These are phyloP conservation scores for Fusarium sublunatum DNA, from an alignment of 2,329 filamentous ascomycete genomes.

Conservation along the genomic window DNA sequence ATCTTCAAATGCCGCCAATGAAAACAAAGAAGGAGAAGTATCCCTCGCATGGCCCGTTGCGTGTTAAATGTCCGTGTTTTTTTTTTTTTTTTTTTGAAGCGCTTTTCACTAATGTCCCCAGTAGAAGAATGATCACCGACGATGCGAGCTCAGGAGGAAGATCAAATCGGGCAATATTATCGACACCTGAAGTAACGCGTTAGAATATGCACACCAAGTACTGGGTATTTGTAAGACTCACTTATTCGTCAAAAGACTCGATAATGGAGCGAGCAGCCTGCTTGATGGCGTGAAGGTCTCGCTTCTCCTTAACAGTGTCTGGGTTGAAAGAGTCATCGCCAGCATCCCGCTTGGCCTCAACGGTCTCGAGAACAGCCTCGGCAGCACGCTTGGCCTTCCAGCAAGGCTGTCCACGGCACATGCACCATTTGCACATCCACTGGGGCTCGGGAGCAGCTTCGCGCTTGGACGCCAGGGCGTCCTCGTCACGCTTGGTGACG, in stretches of 20 bases:
- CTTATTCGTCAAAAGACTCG: constrained; percentile 38
- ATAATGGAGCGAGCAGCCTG: constrained; percentile 46
- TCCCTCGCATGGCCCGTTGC: constrained; percentile 21
- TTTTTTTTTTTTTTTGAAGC: constrained; percentile 15
- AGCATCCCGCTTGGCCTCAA: constrained; percentile 44
- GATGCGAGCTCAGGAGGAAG: constrained; percentile 16
- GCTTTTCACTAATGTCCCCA: constrained; percentile 18
- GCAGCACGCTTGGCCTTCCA: constrained; percentile 52
- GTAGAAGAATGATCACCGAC: constrained; percentile 8
- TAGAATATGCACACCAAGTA: neutral
- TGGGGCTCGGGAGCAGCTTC: neutral
- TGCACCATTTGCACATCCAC: constrained; percentile 43
- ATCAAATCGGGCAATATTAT: constrained; percentile 15
- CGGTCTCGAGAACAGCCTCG: constrained; percentile 46
- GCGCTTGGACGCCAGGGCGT: constrained; percentile 41
- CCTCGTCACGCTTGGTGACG: constrained; percentile 34
- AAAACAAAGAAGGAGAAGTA: constrained; percentile 23
- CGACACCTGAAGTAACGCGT: constrained; percentile 14
- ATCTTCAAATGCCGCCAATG: constrained; percentile 13
- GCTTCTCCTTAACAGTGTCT: constrained; percentile 53
- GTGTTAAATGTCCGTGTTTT: constrained; percentile 20
- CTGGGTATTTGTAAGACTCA: constrained; percentile 9
- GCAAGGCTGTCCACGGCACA: constrained; percentile 50
- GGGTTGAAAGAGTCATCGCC: constrained; percentile 45
- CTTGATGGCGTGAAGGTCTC: constrained; percentile 47